Base-by-base conservation (phyloP, 2,329 filamentous ascomycete species). In the Fusarium tupiense region DNA sequence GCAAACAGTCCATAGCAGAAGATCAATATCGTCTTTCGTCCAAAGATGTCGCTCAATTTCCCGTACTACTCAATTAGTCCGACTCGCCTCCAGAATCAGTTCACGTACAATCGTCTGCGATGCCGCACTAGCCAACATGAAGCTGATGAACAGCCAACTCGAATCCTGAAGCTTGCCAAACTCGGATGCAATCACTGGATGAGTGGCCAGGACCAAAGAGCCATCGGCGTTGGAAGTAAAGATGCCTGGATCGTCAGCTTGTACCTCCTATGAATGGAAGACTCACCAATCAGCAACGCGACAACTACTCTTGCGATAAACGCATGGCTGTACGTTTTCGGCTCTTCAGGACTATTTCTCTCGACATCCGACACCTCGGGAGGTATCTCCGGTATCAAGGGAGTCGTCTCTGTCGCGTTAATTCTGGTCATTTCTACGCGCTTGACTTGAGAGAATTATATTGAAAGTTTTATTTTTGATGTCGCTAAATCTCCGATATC, bases 211-310 rank as follows among this genome's bases (percentile, higher is more conserved):
- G 0, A 94, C 86, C 1, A 94, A 83, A 3, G 90, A 91, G 1
- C 84, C 82, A 76, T 94, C 92, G 22, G 89, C 88, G 62, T 91
- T 91, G 12, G 88, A 88, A 19, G 93, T 88, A 73, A 94, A 93
- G 20, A 92, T 38, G 6, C 52, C 52, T 56, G 10, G 0, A 10
- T 6, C 7, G 3, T 56, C 3, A 56, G 52, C 20, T n/a, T 29
- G 2, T 8, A 0, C 2, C 19, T 8, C 1, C 10, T 10, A 22
- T 9, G 1, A 1, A 5, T 7, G 0, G 3, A 3, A 2, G 1
- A 29, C 52, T 1, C 5, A 56, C 52, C 52, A 29, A 56, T 56
- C 2, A 56, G 24, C 11, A 56, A 8, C 20, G 52, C 52, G 20
- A 56, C 11, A n/a, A 56, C 52, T 19, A 56, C 52, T 19, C 35